Evolutionary conservation across 139 green algal genomes (phyloP).

Genomic region (Ulvella scutata): DNA sequence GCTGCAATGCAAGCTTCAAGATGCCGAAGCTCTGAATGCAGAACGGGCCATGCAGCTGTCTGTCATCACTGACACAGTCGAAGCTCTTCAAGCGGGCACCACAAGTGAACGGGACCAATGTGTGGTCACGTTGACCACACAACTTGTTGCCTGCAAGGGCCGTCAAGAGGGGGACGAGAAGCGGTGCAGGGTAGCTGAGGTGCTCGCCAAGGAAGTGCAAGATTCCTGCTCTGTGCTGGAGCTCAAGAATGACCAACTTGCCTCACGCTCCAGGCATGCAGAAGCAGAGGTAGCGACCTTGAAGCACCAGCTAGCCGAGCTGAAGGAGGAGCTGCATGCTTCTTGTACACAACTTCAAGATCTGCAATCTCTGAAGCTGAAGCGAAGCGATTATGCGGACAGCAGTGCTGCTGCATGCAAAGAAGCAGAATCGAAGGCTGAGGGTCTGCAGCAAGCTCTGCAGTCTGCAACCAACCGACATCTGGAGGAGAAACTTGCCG

Average conservation of each 20-base stretch:
- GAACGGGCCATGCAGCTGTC: background rate
- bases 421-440: too few relatives aligned
- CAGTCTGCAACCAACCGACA: too few relatives aligned
- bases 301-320: background rate
- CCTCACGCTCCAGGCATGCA: background rate
- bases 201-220: background rate
- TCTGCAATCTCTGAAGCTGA: too few relatives aligned
- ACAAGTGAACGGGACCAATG: background rate
- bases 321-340: too few relatives aligned
- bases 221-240: background rate
- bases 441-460: too few relatives aligned
- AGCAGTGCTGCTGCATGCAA: too few relatives aligned
- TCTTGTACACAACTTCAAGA: too few relatives aligned
- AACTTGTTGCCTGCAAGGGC: background rate
- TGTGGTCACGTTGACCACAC: background rate
- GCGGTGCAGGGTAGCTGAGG: background rate
- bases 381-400: too few relatives aligned
- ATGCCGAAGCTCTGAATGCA: background rate
- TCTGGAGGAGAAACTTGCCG: too few relatives aligned
- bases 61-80: background rate
- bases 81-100: background rate
- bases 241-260: background rate
- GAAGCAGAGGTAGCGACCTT: background rate
- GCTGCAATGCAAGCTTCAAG: background rate
- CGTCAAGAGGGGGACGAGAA: background rate